Conservation (phyloP, 257 asterid genomes). For the Solanum medicagineum region DNA sequence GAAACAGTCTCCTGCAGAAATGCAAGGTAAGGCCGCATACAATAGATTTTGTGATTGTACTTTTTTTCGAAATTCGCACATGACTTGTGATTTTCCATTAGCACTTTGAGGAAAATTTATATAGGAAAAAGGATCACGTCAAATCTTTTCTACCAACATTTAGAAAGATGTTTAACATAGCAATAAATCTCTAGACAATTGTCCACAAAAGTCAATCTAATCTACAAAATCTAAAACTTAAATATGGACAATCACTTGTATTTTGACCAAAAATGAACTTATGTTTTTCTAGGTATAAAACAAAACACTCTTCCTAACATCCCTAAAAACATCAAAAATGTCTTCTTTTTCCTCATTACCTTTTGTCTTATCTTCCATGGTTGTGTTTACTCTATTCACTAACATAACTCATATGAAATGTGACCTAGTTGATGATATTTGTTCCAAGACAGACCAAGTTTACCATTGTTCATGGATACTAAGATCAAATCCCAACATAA, state of each 20-base stretch:
- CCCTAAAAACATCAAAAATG: not conserved
- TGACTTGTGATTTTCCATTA: too few relatives aligned
- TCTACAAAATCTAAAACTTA: not conserved
- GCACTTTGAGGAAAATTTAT: too few relatives aligned
- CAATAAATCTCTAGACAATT: not conserved
- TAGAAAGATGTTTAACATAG: too few relatives aligned
- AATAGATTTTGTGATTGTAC: too few relatives aligned
- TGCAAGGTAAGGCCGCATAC: too few relatives aligned
- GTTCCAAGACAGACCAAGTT: not conserved
- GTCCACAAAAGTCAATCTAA: not conserved
- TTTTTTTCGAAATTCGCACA: rapidly evolving
- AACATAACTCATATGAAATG: not conserved
- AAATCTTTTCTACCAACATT: too few relatives aligned
- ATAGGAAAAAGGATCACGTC: too few relatives aligned
- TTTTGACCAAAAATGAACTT: not conserved
- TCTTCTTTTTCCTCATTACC: not conserved
- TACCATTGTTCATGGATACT: not conserved
- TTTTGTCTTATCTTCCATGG: not conserved
- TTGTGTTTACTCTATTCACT: not conserved
- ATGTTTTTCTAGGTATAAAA: not conserved
- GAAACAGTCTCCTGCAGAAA: too few relatives aligned
- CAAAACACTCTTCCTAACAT: not conserved
- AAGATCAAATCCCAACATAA: not conserved
- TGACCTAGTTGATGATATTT: not conserved
- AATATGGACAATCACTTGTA: not conserved